These are phyloP conservation scores for Amphibolis antarctica DNA, from an alignment of 106 monocot genomes.

Conservation along the genomic window DNA sequence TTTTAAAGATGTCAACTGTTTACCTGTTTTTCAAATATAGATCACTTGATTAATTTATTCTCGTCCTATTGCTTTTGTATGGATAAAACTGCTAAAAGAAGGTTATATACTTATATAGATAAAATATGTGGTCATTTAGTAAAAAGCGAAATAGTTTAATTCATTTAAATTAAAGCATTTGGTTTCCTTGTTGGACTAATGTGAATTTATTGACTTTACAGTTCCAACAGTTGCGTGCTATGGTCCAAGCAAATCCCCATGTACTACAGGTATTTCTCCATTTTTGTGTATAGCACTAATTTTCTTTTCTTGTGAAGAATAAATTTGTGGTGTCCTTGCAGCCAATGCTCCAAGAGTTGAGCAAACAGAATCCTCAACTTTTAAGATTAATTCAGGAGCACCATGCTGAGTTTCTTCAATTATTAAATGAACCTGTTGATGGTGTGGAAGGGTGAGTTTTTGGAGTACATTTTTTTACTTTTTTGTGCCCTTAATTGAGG, in stretches of 20 bases:
- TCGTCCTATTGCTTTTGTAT: no score
- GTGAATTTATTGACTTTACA: slow-evolving; percentile 6
- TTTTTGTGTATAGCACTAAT: neutral
- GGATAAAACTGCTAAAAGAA: no score
- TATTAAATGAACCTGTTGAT: slow-evolving; percentile 66
- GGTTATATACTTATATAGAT: no score
- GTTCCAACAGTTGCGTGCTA: slow-evolving; percentile 79
- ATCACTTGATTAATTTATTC: no score
- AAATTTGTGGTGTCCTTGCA: slow-evolving; percentile 17
- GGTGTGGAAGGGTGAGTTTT: slow-evolving; percentile 41
- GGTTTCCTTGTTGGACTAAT: neutral
- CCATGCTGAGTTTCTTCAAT: slow-evolving; percentile 88
- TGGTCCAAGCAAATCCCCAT: slow-evolving; percentile 98
- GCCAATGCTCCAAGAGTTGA: slow-evolving; percentile 96
- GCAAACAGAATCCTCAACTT: slow-evolving; percentile 88
- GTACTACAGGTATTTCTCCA: slow-evolving; percentile 63
- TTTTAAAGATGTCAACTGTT: neutral
- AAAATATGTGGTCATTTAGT: no score
- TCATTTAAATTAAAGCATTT: no score
- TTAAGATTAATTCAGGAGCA: slow-evolving; percentile 90
- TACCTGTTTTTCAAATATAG: neutral
- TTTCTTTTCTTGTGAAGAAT: neutral
- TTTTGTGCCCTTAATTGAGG: neutral
- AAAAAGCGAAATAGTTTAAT: no score
- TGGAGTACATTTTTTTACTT: neutral